Conservation (phyloP, 345 rosid genomes). For the Heritiera littoralis region DNA sequence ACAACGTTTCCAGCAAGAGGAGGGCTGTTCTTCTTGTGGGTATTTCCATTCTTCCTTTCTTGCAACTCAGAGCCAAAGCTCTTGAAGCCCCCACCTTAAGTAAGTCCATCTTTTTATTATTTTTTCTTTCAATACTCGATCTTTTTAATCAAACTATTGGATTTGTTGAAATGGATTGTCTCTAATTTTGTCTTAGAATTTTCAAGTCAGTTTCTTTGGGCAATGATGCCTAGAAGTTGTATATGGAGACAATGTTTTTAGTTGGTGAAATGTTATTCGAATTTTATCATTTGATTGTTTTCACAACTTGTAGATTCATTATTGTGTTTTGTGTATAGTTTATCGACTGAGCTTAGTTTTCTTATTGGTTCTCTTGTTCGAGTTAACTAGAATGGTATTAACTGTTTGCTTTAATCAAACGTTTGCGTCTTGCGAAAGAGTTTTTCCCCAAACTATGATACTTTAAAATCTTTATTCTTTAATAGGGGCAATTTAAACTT, state of each 20-base stretch:
- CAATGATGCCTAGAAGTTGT: background rate
- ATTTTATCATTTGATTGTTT: background rate
- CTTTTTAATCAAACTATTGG: background rate
- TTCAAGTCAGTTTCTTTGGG: background rate
- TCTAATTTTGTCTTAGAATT: background rate
- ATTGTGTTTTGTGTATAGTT: background rate
- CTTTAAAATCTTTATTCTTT: no score
- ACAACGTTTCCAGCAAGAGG: background rate
- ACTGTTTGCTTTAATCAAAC: background rate
- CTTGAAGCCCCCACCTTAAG: constrained; percentile 19
- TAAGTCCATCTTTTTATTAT: background rate
- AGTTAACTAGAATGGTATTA: background rate
- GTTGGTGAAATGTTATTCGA: background rate
- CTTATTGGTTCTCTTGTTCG: background rate
- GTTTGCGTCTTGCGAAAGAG: background rate
- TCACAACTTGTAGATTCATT: background rate
- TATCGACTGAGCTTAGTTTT: background rate
- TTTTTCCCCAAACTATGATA: no score
- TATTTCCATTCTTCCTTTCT: constrained; percentile 15
- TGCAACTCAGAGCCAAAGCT: constrained; percentile 17
- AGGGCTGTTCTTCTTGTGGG: constrained; percentile 21
- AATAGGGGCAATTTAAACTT: no score
- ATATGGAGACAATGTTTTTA: background rate
- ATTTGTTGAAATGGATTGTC: background rate
- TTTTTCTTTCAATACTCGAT: background rate